Evolutionary conservation across 148 eudicot species (phyloP).

Genomic region (Camellia japonica): DNA sequence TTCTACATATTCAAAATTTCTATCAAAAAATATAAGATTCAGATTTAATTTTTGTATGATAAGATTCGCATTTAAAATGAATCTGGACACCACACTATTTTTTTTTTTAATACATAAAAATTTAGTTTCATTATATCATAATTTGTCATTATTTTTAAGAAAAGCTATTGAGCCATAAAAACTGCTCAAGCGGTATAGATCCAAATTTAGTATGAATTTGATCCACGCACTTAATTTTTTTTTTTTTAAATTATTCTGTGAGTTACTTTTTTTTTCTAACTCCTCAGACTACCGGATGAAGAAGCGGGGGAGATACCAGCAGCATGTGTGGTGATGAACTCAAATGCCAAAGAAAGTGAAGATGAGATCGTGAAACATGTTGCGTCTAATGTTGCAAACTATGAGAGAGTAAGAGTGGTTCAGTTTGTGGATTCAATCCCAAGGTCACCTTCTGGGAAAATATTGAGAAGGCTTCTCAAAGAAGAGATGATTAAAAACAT

Average conservation of each 20-base stretch:
- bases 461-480: slow-evolving; percentile 46
- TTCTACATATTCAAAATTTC: too few relatives aligned
- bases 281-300: slow-evolving; percentile 66
- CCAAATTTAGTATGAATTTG: too few relatives aligned
- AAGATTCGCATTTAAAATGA: too few relatives aligned
- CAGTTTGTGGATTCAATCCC: slow-evolving; percentile 78
- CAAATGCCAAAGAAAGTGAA: slow-evolving; percentile 55
- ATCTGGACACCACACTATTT: too few relatives aligned
- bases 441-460: slow-evolving; percentile 68
- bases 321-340: slow-evolving; percentile 76
- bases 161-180: too few relatives aligned
- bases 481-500: slow-evolving; percentile 35
- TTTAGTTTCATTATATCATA: neutral
- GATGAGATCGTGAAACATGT: slow-evolving; percentile 71
- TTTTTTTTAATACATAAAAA: too few relatives aligned
- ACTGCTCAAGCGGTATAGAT: too few relatives aligned
- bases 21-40: too few relatives aligned
- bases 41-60: too few relatives aligned
- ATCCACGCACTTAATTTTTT: too few relatives aligned
- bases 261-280: neutral
- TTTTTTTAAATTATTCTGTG: too few relatives aligned
- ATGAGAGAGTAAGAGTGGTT: slow-evolving; percentile 64
- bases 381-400: slow-evolving; percentile 67
- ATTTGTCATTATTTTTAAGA: neutral
- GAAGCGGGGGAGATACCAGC: slow-evolving; percentile 97